Percentiles rank a stretch among this genome's conserved stretches.
Evolutionary conservation across 2,329 filamentous ascomycete genomes (phyloP).

Genomic region (Beauveria medogensis): DNA sequence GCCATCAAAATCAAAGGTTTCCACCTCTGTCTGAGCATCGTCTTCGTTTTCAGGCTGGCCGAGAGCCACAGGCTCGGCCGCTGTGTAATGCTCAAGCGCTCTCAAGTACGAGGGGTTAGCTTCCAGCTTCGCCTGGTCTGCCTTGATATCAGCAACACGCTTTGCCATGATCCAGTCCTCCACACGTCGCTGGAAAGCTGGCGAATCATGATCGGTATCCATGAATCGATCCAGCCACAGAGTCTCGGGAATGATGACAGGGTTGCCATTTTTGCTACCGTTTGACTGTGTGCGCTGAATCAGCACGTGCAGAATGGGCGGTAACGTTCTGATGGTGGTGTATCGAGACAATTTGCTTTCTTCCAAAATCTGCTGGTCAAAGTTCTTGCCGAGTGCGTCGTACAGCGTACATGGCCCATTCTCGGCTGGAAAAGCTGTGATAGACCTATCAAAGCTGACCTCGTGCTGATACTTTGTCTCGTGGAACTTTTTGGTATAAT

Average conservation of each 20-base stretch:
- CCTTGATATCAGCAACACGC: conserved; percentile 48
- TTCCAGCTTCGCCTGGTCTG: conserved; percentile 23
- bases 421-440: conserved; percentile 51
- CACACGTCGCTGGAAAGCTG: conserved; percentile 55
- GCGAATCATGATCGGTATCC: conserved; percentile 53
- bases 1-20: conserved; percentile 32
- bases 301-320: conserved; percentile 81
- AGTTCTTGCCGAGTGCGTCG: conserved; percentile 75
- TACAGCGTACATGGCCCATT: conserved; percentile 58
- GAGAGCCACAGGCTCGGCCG: not conserved
- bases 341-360: conserved; percentile 56
- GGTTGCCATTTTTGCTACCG: conserved; percentile 65
- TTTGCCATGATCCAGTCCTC: conserved; percentile 69
- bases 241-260: conserved; percentile 69
- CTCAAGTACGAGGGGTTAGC: conserved; percentile 18
- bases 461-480: conserved; percentile 32
- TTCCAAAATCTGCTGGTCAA: conserved; percentile 69
- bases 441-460: conserved; percentile 52
- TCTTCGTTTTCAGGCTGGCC: conserved; percentile 4
- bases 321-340: conserved; percentile 65
- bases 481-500: conserved; percentile 48
- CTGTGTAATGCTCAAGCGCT: conserved; percentile 20
- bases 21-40: conserved; percentile 13
- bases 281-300: conserved; percentile 77
- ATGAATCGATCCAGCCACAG: conserved; percentile 87